Evolutionary conservation across 225 moss, liverwort and hornwort genomes (phyloP), one percentile per base, ranked within the genome.

Genomic region (Physcomitrellopsis africana): DNA sequence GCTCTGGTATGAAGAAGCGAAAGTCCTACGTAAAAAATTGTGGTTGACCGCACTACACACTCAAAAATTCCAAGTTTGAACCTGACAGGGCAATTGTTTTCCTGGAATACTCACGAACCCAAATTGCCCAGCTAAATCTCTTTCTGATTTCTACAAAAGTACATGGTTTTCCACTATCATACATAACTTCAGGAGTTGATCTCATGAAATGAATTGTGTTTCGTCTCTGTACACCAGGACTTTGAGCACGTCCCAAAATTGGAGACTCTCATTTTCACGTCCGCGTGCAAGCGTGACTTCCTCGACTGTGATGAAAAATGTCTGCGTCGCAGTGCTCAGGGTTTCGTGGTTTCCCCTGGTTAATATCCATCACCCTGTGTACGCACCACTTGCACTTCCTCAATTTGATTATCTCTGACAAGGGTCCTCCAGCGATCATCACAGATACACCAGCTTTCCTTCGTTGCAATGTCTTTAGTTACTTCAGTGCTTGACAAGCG

Each of bases 391-490:
- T 53, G 63, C 63, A 48, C 20, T 63, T 63, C 11, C 32, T 63
- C 14, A 19, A 55, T 29, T 22, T 17, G 11, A 46, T 13, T 60
- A 70, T 42, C 49, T 60, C 27, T 60, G 11, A 74, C 10, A 14
- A 19, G 18, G 16, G 46, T 19, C 43, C 60, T 67, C 60, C 8
- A 59, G 84, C 74, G 51, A 84, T 66, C 70, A 55, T 74, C 84
- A 54, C 29, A 26, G 54, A 53, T 49, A 76, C 44, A 46, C 56
- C 49, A 49, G 53, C 54, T 80, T 47, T 64, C 41, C 63, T 65
- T 70, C 32, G 1, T 37, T 7, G 32, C 32, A 37, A 37, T 37
- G 1, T 2, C 32, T 37, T 1, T 37, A 7, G 7, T 37, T 37
- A 37, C 32, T 37, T 37, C 32, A 37, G 32, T 37, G 32, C 32